phyloP scores from a whole-genome alignment of 2,329 filamentous ascomycete species.

The Fusarium lateritium region DNA sequence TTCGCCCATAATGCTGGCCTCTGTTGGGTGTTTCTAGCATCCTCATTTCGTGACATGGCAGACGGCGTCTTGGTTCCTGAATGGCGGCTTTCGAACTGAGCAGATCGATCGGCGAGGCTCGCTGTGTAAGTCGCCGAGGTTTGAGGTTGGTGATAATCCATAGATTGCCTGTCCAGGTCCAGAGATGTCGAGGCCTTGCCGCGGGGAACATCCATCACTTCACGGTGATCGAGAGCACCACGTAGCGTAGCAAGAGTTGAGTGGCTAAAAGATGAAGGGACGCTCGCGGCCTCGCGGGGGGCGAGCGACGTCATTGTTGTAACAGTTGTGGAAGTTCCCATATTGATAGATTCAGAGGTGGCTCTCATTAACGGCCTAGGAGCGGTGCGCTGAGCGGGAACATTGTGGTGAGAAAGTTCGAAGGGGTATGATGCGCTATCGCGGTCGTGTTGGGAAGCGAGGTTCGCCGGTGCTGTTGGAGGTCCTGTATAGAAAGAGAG shows the following conservation, averaged over 20 bases:
- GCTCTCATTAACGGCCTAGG: slow-evolving; percentile 57
- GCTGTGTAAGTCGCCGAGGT: slow-evolving; percentile 45
- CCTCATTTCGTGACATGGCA: slow-evolving; percentile 29
- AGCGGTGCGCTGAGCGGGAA: slow-evolving; percentile 53
- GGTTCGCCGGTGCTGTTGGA: slow-evolving; percentile 23
- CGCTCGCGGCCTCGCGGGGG: slow-evolving; percentile 50
- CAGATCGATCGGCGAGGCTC: slow-evolving; percentile 49
- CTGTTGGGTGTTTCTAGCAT: slow-evolving; percentile 28
- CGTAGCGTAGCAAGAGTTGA: slow-evolving; percentile 54
- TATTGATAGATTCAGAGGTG: slow-evolving; percentile 51
- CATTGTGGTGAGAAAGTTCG: slow-evolving; percentile 52
- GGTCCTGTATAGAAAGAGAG: slow-evolving; percentile 22
- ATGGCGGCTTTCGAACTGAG: slow-evolving; percentile 41
- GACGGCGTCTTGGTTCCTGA: slow-evolving; percentile 32
- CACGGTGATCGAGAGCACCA: slow-evolving; percentile 55
- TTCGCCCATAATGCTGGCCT: slow-evolving; percentile 47
- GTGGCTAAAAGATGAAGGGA: slow-evolving; percentile 53
- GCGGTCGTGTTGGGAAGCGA: slow-evolving; percentile 40
- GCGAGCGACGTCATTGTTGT: slow-evolving; percentile 51
- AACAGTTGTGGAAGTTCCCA: slow-evolving; percentile 54
- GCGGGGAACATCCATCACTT: slow-evolving; percentile 51
- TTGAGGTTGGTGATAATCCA: slow-evolving; percentile 47
- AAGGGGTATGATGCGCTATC: slow-evolving; percentile 32
- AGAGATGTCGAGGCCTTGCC: slow-evolving; percentile 54
- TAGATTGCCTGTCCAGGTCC: slow-evolving; percentile 52